A percentile compares a stretch with the other conserved stretches of the same genome.
Conservation (phyloP, 805 yeast species). For the Sugiyamaella valdiviana region DNA sequence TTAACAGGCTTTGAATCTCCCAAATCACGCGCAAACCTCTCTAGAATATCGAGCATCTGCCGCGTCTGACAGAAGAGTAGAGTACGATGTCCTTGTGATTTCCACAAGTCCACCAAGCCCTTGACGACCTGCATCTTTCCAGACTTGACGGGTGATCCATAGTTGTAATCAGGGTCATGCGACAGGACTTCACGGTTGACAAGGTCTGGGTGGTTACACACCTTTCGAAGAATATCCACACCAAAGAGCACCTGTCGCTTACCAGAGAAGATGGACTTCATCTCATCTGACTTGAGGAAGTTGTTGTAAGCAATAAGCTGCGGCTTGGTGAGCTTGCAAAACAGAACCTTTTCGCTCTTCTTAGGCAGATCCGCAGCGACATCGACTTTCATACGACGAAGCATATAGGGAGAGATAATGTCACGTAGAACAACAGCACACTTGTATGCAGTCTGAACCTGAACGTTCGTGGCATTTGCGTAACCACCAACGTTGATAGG, state of each 20-base stretch:
- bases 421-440: slow-evolving; percentile 91
- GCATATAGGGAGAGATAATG: slow-evolving; percentile 79
- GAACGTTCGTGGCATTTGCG: slow-evolving; percentile 92
- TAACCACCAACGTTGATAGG: slow-evolving; percentile 98
- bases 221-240: slow-evolving; percentile 81
- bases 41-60: slow-evolving; percentile 88
- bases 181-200: slow-evolving; percentile 41
- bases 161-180: slow-evolving; percentile 30
- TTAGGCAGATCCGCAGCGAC: slow-evolving; percentile 93
- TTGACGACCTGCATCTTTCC: slow-evolving; percentile 90
- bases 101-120: slow-evolving; percentile 71
- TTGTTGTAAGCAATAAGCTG: slow-evolving; percentile 71
- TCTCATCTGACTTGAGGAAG: slow-evolving; percentile 71
- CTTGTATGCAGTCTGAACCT: slow-evolving; percentile 92
- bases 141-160: slow-evolving; percentile 48
- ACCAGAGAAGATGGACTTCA: slow-evolving; percentile 65
- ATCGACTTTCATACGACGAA: slow-evolving; percentile 83
- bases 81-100: slow-evolving; percentile 65
- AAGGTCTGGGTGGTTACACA: slow-evolving; percentile 94
- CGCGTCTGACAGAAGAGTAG: slow-evolving; percentile 86
- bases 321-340: slow-evolving; percentile 72
- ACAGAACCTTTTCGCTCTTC: slow-evolving; percentile 88
- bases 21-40: slow-evolving; percentile 49
- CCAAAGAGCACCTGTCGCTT: slow-evolving; percentile 80
- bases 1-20: slow-evolving; percentile 32